Evolutionary conservation across 2,329 filamentous ascomycete species (phyloP).

Genomic region (Didymella sp.): DNA sequence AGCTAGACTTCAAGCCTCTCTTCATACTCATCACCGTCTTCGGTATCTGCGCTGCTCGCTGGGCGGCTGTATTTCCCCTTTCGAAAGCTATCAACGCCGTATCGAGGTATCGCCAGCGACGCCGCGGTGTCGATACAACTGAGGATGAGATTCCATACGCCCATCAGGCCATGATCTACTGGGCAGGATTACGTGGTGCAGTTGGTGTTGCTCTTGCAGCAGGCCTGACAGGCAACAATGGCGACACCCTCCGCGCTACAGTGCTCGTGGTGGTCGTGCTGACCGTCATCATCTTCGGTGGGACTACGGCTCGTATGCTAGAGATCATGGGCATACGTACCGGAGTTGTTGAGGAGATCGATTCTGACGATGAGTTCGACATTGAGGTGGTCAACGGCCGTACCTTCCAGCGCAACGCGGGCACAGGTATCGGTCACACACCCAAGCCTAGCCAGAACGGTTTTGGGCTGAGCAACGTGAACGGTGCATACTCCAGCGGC

Average conservation of each 20-base stretch:
- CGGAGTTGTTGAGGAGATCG: conserved; percentile 94
- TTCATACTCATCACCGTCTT: conserved; percentile 92
- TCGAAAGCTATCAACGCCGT: conserved; percentile 91
- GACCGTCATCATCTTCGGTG: conserved; percentile 98
- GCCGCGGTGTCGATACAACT: conserved; percentile 72
- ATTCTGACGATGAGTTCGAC: conserved; percentile 98
- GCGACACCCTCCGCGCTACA: conserved; percentile 84
- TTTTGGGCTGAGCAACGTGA: conserved; percentile 61
- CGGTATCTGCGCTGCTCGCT: conserved; percentile 90
- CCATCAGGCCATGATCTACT: conserved; percentile 99
- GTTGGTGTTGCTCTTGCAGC: conserved; percentile 95
- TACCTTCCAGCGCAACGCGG: conserved; percentile 81
- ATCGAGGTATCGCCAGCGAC: conserved; percentile 81
- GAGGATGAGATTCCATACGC: conserved; percentile 91
- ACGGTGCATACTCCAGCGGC: conserved; percentile 64
- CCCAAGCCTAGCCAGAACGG: conserved; percentile 65
- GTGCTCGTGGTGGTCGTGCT: conserved; percentile 97
- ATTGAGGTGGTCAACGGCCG: conserved; percentile 76
- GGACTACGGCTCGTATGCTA: conserved; percentile 95
- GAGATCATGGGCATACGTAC: conserved; percentile 97
- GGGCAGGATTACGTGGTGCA: conserved; percentile 93
- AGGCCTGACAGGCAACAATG: conserved; percentile 81
- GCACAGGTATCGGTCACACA: conserved; percentile 77
- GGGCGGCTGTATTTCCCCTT: conserved; percentile 92
- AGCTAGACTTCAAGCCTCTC: conserved; percentile 88